Percentiles rank a stretch among this genome's conserved stretches.
Evolutionary conservation across 1,284 basidiomycete species (phyloP).

Genomic region (Heterobasidion occidentale): DNA sequence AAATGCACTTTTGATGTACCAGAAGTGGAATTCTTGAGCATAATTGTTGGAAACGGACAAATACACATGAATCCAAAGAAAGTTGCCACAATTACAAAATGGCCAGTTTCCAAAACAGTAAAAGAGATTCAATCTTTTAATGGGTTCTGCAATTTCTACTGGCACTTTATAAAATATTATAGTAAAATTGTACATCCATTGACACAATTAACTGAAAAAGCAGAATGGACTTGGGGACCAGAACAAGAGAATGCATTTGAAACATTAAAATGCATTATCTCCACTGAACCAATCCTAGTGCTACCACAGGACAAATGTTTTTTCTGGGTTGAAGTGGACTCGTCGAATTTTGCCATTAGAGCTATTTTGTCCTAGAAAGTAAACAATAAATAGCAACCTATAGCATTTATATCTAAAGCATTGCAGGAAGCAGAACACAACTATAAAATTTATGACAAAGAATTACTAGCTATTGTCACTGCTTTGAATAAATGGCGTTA

Average conservation of each 20-base stretch:
- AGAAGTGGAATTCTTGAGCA: neutral
- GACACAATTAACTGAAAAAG: neutral
- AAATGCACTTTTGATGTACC: neutral
- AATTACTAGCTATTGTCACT: conserved; percentile 23
- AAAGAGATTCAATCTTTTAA: neutral
- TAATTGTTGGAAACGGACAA: neutral
- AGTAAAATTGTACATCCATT: neutral
- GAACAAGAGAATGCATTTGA: neutral
- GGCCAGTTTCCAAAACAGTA: neutral
- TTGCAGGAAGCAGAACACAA: conserved; percentile 11
- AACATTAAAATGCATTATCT: neutral
- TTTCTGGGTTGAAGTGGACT: neutral
- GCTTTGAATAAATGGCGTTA: conserved; percentile 15
- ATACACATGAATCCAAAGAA: neutral
- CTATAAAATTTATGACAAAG: conserved; percentile 27
- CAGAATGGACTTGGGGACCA: neutral
- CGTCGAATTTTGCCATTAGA: neutral
- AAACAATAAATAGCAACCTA: neutral
- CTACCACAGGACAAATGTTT: neutral
- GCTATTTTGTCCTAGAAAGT: neutral
- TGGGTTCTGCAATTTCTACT: neutral
- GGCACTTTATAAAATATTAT: neutral
- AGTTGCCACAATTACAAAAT: neutral
- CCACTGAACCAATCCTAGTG: neutral
- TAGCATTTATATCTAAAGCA: neutral